Base-by-base conservation (phyloP, 805 yeast species). In the Crinitomyces ghanaensis region DNA sequence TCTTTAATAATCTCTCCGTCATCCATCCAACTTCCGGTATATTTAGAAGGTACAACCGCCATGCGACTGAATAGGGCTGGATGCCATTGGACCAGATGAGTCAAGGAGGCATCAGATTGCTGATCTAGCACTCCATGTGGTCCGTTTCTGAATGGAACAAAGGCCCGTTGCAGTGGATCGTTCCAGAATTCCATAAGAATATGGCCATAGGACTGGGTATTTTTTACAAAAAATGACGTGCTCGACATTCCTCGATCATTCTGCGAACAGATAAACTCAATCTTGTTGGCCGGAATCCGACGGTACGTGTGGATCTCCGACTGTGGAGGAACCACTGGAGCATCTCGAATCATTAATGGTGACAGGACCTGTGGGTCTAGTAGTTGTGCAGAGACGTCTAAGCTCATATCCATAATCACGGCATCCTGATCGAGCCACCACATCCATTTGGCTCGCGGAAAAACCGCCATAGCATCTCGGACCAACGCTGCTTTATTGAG, bases 51-150 rank as follows among this genome's bases (percentile, higher is more conserved):
- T 1, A 91, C 71, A 8, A 88, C 53, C 0, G 84, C 78, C 2
- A 91, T 66, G 46, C 74, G 77, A 35, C 79, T 68, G 44, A 91
- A 63, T 15, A 81, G 59, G 19, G 71, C 73, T 6, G 95, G 94
- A 53, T 88, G 98, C 98, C 97, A 91, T 57, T 85, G 96, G 45
- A 86, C 65, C 33, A 85, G 65, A 52, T 91, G 97, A 7, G 83
- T 70, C 25, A 88, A 50, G 1, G 91, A 85, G 6, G 59, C 50
- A 26, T 47, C 49, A n/a, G n/a, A n/a, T n/a, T n/a, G n/a, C n/a
- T n/a, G n/a, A 11, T 28, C 30, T 24, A 60, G 77, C 34, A 68
- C 68, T 45, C 42, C 30, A 40, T 70, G 33, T 72, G 63, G 7
- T 23, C 40, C 44, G 29, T 37, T 39, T 67, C 57, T 50, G 57